phyloP scores from a whole-genome alignment of 352 stramenopile genomes.

The Poterioochromonas sp. region DNA sequence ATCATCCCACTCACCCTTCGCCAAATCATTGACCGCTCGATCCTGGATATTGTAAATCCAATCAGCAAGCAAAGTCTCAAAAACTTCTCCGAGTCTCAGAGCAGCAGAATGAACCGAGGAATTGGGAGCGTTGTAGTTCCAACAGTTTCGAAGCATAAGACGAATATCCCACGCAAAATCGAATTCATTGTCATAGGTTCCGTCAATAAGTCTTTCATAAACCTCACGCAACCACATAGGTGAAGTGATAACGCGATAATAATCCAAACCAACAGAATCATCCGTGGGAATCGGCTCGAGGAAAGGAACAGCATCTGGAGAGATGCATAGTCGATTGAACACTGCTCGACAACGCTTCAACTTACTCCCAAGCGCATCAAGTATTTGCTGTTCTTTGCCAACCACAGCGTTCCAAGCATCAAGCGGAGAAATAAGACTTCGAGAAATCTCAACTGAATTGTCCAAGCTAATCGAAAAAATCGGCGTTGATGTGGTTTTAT shows the following conservation, averaged over 20 bases:
- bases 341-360: conserved; percentile 24
- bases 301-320: not conserved
- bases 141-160: conserved; percentile 22
- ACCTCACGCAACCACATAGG: conserved; percentile 34
- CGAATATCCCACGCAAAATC: conserved; percentile 35
- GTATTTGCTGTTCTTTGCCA: not conserved
- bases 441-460: not conserved
- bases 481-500: not conserved
- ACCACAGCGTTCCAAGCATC: conserved; percentile 3
- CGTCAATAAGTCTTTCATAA: not conserved
- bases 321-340: conserved; percentile 21
- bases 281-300: conserved; percentile 6
- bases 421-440: not conserved
- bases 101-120: not conserved
- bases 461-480: not conserved
- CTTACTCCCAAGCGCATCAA: conserved; percentile 13
- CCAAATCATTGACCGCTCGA: not conserved
- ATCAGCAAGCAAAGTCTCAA: not conserved
- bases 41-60: conserved; percentile 29
- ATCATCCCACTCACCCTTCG: conserved; percentile 9
- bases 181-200: conserved; percentile 27
- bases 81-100: not conserved
- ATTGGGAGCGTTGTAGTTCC: not conserved
- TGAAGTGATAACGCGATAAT: conserved; percentile 14
- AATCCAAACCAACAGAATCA: not conserved